phyloP scores from a whole-genome alignment of 768 basidiomycete species.

The Tricholoma flavovirens region DNA sequence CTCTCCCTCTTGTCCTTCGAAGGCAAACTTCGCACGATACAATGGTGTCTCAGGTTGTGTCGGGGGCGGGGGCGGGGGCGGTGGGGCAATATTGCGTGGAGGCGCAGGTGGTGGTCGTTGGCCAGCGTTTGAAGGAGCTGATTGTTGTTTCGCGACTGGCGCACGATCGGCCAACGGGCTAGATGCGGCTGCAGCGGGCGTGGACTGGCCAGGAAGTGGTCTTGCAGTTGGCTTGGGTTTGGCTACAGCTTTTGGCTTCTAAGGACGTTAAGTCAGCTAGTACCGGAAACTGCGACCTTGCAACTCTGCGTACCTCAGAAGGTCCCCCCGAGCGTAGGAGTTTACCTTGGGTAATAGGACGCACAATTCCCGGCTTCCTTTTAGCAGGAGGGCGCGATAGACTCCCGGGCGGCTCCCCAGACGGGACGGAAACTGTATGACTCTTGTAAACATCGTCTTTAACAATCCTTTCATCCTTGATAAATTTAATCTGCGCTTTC shows the following conservation, averaged over 20 bases:
- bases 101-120: constrained; percentile 30
- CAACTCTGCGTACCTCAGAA: constrained; percentile 38
- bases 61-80: constrained; percentile 51
- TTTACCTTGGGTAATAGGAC: constrained; percentile 83
- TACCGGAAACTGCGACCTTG: background rate
- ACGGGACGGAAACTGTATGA: constrained; percentile 79
- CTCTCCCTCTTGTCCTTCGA: constrained; percentile 90
- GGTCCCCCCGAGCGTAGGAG: constrained; percentile 74
- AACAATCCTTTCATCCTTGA: constrained; percentile 81
- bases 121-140: constrained; percentile 23
- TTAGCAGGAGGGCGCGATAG: constrained; percentile 79
- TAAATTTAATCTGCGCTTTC: constrained; percentile 75
- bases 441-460: constrained; percentile 91
- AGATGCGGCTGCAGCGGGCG: constrained; percentile 27
- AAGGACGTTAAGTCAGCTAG: background rate
- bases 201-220: constrained; percentile 57
- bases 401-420: constrained; percentile 83
- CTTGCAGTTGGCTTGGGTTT: constrained; percentile 58
- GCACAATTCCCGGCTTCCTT: constrained; percentile 79
- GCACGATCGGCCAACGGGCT: constrained; percentile 6
- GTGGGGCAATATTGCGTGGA: constrained; percentile 34
- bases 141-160: constrained; percentile 24
- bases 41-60: constrained; percentile 61
- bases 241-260: constrained; percentile 48
- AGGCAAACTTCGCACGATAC: constrained; percentile 90